Evolutionary conservation across 768 basidiomycete species (phyloP).

Genomic region (Terana coerulea): DNA sequence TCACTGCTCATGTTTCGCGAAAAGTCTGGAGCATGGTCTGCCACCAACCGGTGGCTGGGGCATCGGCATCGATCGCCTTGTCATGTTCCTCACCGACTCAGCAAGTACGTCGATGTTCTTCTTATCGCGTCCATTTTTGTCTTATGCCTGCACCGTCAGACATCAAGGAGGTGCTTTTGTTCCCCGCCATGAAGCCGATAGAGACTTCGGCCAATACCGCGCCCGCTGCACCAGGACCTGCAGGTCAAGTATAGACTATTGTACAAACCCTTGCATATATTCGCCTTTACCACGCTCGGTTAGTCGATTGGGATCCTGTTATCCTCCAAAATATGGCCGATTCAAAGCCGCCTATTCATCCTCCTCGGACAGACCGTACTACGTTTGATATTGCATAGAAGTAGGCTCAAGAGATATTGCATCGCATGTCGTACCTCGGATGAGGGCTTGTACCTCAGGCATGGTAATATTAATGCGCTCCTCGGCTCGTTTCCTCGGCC

Average conservation of each 20-base stretch:
- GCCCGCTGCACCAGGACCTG: conserved; percentile 30
- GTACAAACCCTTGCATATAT: too few species aligned
- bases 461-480: too few species aligned
- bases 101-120: conserved; percentile 53
- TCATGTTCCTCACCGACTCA: conserved; percentile 99
- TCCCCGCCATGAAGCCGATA: conserved; percentile 95
- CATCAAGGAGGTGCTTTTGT: conserved; percentile 94
- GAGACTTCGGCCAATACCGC: conserved; percentile 41
- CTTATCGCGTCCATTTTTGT: conserved; percentile 9
- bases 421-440: too few species aligned
- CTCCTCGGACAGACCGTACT: too few species aligned
- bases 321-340: not conserved
- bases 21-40: conserved; percentile 91
- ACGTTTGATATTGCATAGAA: too few species aligned
- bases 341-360: too few species aligned
- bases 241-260: conserved; percentile 27
- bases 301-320: not conserved
- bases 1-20: conserved; percentile 9
- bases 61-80: conserved; percentile 90
- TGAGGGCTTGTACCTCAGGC: too few species aligned
- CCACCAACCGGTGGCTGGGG: conserved; percentile 99
- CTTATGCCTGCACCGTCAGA: conserved; percentile 39
- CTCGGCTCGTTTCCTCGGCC: too few species aligned
- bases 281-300: not conserved
- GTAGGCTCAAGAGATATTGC: too few species aligned